Percentiles rank a stretch among this genome's conserved stretches.
These are phyloP conservation scores for Fusarium nematophilum DNA, from an alignment of 2,329 filamentous ascomycete species.

Conservation along the genomic window DNA sequence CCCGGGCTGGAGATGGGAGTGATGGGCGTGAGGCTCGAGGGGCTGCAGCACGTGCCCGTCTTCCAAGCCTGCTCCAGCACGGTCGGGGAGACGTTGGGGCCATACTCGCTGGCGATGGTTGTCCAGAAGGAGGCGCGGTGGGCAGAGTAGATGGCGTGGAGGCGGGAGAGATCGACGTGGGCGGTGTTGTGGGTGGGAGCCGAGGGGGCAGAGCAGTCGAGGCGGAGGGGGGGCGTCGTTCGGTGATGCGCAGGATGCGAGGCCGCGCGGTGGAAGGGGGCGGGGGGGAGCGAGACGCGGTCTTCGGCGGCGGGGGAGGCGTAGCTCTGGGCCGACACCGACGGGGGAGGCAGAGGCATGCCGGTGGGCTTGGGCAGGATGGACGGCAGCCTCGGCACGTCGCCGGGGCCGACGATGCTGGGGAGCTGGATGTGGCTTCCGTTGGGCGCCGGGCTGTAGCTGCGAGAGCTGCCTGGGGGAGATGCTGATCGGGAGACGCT, in stretches of 20 bases:
- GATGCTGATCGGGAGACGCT: constrained; percentile 61
- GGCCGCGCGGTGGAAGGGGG: constrained; percentile 50
- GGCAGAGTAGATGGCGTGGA: constrained; percentile 75
- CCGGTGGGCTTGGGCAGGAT: constrained; percentile 74
- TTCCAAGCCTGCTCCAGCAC: constrained; percentile 79
- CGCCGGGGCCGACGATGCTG: constrained; percentile 59
- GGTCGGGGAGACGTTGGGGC: constrained; percentile 68
- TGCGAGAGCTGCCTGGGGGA: constrained; percentile 57
- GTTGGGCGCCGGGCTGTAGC: constrained; percentile 58
- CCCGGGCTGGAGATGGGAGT: constrained; percentile 66
- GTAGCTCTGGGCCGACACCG: constrained; percentile 54
- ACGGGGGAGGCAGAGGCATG: constrained; percentile 57
- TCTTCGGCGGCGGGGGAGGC: constrained; percentile 57
- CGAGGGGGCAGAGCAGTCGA: constrained; percentile 66
- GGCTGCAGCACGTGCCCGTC: constrained; percentile 56
- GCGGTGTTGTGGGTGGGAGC: constrained; percentile 49
- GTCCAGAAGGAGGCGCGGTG: constrained; percentile 81
- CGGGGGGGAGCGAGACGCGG: constrained; percentile 57
- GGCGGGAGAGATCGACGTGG: constrained; percentile 72
- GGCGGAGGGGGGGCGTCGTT: constrained; percentile 62
- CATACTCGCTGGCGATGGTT: constrained; percentile 78
- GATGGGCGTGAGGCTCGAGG: constrained; percentile 58
- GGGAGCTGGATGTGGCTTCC: constrained; percentile 62
- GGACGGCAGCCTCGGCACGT: constrained; percentile 65
- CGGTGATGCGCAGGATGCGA: constrained; percentile 50